Conservation (phyloP, 148 eudicot genomes). For the Amaranthus hypochondriacus region DNA sequence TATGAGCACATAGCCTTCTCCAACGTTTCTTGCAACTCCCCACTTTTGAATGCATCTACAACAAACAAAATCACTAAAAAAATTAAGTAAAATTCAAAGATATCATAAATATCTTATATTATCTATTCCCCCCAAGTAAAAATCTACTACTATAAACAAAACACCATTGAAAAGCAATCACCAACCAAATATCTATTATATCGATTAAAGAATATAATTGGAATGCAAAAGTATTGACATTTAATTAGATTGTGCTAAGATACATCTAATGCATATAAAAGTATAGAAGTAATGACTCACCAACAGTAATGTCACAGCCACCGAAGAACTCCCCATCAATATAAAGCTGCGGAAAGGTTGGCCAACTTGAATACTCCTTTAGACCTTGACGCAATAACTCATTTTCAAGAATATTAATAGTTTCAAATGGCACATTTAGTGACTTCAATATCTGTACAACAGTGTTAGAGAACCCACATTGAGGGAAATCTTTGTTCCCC, state of each 20-base stretch:
- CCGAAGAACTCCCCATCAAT: constrained; percentile 96
- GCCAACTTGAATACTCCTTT: constrained; percentile 98
- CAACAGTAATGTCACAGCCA: constrained; percentile 94
- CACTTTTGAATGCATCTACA: constrained; percentile 81
- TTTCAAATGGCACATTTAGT: constrained; percentile 71
- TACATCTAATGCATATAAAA: not conserved
- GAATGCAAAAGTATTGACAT: not conserved
- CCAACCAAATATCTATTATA: not conserved
- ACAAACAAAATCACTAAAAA: not conserved
- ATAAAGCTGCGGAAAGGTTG: constrained; percentile 96
- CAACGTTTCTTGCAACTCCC: constrained; percentile 76
- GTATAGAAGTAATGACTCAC: constrained; percentile 34
- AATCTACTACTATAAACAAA: not conserved
- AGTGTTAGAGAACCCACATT: constrained; percentile 89
- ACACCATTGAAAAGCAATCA: not conserved
- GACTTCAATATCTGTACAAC: constrained; percentile 81
- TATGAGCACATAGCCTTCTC: constrained; percentile 81
- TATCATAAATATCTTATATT: not conserved
- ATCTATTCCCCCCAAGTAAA: not conserved
- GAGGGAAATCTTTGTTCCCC: constrained; percentile 93
- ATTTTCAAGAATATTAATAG: constrained; percentile 77
- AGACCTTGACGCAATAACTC: constrained; percentile 81
- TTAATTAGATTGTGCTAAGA: not conserved
- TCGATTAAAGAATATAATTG: not conserved
- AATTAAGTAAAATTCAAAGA: not conserved